phyloP scores from a whole-genome alignment of 2,329 filamentous ascomycete genomes.

The Neopestalotiopsis sp. region DNA sequence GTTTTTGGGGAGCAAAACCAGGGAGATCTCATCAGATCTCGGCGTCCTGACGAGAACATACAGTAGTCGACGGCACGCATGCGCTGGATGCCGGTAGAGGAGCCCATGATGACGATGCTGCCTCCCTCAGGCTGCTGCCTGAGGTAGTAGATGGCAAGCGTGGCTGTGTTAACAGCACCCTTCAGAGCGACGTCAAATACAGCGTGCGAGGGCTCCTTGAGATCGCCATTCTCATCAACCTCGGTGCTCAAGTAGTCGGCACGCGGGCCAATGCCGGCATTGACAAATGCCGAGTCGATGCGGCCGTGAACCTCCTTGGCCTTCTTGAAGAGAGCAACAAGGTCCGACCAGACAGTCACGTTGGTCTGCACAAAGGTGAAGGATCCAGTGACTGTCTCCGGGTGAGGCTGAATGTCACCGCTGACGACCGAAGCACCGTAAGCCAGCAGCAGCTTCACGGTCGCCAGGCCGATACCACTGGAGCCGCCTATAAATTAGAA shows the following conservation, averaged over 20 bases:
- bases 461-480: conserved; percentile 65
- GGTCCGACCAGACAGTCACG: conserved; percentile 54
- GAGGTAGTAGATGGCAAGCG: conserved; percentile 55
- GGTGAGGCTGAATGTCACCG: conserved; percentile 54
- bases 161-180: conserved; percentile 54
- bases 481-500: conserved; percentile 49
- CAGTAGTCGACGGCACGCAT: conserved; percentile 57
- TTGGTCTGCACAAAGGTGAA: conserved; percentile 51
- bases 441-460: conserved; percentile 54
- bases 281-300: conserved; percentile 77
- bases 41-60: conserved; percentile 29
- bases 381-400: conserved; percentile 24
- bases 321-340: conserved; percentile 55
- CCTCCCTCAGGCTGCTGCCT: conserved; percentile 50
- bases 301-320: conserved; percentile 69
- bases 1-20: too few species aligned
- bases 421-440: conserved; percentile 60
- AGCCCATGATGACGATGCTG: conserved; percentile 60
- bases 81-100: conserved; percentile 54
- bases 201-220: conserved; percentile 46
- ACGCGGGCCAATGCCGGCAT: conserved; percentile 58
- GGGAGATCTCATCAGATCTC: too few species aligned
- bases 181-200: conserved; percentile 56
- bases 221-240: conserved; percentile 54
- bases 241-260: conserved; percentile 51